These are phyloP conservation scores for Euclidium syriacum DNA, from an alignment of 345 rosid species.

Conservation along the genomic window DNA sequence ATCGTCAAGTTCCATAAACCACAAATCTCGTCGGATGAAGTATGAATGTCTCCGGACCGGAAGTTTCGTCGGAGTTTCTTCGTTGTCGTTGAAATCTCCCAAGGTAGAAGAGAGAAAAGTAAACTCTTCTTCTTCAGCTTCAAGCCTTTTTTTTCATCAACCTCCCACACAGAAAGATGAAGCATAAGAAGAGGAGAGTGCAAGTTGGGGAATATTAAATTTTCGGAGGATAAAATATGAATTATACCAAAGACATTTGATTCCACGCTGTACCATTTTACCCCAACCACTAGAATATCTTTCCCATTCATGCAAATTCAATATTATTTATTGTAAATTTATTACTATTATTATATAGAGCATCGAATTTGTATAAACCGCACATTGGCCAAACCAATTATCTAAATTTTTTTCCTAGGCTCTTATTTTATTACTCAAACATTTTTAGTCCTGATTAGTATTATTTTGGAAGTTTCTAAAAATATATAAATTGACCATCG, in stretches of 20 bases:
- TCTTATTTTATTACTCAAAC: neutral
- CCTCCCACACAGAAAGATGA: neutral
- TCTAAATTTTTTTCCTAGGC: too few species aligned
- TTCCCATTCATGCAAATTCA: constrained; percentile 19
- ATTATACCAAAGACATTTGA: constrained; percentile 16
- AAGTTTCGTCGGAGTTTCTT: neutral
- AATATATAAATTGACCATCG: constrained; percentile 1
- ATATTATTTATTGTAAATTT: too few species aligned
- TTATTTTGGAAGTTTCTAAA: constrained; percentile 7
- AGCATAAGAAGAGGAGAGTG: neutral
- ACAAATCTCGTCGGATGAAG: neutral
- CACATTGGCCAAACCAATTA: neutral
- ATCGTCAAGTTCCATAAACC: constrained; percentile 61
- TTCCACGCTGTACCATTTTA: constrained; percentile 33
- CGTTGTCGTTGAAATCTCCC: too few species aligned
- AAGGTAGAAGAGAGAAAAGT: neutral
- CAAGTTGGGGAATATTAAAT: constrained; percentile 18
- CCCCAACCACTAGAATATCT: constrained; percentile 24
- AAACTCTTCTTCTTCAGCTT: neutral
- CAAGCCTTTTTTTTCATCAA: neutral
- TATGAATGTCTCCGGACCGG: neutral
- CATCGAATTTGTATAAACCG: neutral
- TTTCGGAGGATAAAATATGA: neutral
- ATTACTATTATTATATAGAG: too few species aligned
- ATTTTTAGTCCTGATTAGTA: neutral